Percentiles rank a stretch among this genome's conserved stretches.
These are phyloP conservation scores for Globisporangium nunn DNA, from an alignment of 352 stramenopile genomes.

Conservation along the genomic window DNA sequence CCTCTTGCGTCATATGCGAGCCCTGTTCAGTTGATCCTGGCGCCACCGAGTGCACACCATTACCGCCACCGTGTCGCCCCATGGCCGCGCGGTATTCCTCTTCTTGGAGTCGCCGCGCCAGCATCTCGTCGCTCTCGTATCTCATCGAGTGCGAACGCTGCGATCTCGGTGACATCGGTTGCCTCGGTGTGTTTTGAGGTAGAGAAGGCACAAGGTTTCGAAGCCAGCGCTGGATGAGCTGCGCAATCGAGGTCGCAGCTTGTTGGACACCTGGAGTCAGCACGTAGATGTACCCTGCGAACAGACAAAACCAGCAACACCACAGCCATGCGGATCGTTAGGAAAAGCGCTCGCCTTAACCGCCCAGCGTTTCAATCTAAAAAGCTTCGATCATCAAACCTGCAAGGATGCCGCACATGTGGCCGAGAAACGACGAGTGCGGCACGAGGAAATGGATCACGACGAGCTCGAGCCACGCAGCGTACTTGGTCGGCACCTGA, in stretches of 20 bases:
- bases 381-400: constrained; percentile 20
- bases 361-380: too few relatives aligned
- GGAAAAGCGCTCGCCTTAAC: too few relatives aligned
- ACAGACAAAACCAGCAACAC: background rate
- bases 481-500: constrained; percentile 80
- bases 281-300: constrained; percentile 15
- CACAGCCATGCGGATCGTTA: background rate
- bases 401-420: constrained; percentile 82
- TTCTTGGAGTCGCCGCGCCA: constrained; percentile 21
- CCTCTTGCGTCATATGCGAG: constrained; percentile 15
- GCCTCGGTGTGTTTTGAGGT: background rate
- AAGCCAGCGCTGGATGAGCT: constrained; percentile 1
- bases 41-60: too few relatives aligned
- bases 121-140: constrained; percentile 12
- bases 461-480: constrained; percentile 83
- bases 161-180: background rate
- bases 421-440: constrained; percentile 76
- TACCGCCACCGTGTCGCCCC: background rate
- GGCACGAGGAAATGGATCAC: constrained; percentile 80
- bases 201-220: background rate
- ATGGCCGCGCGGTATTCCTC: constrained; percentile 14
- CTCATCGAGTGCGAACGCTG: background rate
- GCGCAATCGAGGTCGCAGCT: background rate
- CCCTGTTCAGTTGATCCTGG: background rate
- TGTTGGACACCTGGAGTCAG: constrained; percentile 6